phyloP scores from a whole-genome alignment of 1,284 basidiomycete species.

The Cutaneotrichosporon cavernicola region DNA sequence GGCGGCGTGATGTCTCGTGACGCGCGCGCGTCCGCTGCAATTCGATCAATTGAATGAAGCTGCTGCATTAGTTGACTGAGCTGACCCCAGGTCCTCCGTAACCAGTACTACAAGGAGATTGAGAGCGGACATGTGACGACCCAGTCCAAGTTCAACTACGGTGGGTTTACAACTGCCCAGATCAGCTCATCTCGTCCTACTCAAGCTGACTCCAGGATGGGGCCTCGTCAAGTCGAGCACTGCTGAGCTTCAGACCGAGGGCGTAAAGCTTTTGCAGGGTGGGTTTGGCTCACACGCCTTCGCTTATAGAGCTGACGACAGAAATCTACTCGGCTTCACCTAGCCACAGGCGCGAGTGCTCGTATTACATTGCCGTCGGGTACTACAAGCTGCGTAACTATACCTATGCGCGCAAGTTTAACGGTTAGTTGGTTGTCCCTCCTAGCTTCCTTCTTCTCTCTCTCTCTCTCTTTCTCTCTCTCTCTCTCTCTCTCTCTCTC shows the following conservation, averaged over 20 bases:
- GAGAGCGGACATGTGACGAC: conserved; percentile 80
- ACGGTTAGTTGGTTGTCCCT: conserved; percentile 62
- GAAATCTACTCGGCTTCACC: conserved; percentile 93
- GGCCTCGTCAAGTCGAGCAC: conserved; percentile 86
- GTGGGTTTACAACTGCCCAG: conserved; percentile 51
- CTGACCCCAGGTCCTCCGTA: conserved; percentile 65
- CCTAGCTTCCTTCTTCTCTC: background rate
- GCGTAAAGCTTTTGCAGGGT: conserved; percentile 90
- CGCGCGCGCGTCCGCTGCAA: background rate
- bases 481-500: background rate
- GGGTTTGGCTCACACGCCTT: conserved; percentile 32
- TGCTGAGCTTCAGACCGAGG: conserved; percentile 80
- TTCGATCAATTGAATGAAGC: too few relatives aligned
- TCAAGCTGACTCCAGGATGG: conserved; percentile 58
- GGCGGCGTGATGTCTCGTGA: background rate
- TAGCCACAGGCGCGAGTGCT: conserved; percentile 82
- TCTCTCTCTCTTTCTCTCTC: background rate
- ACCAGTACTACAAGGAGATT: conserved; percentile 86
- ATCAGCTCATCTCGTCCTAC: too few relatives aligned
- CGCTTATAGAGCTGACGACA: conserved; percentile 42
- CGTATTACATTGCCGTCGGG: conserved; percentile 95
- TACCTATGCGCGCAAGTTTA: conserved; percentile 88
- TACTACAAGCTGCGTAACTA: conserved; percentile 98
- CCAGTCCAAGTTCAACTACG: conserved; percentile 98
- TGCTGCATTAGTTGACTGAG: background rate